Evolutionary conservation across 352 stramenopile genomes (phyloP).

Genomic region (Aphanomyces euteiches): DNA sequence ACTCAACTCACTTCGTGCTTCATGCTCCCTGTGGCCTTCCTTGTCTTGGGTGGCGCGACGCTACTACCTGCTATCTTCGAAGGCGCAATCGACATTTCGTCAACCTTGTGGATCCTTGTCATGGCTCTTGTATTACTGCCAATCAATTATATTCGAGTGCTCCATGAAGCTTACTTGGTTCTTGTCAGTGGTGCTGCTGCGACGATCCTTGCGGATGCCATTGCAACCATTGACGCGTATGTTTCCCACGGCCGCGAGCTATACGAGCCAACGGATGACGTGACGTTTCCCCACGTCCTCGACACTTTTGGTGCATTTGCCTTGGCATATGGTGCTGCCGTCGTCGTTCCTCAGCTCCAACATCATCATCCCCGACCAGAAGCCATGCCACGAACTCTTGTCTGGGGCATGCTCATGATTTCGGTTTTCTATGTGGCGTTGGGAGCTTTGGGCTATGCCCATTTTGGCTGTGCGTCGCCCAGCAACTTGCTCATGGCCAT

Average conservation of each 20-base stretch:
- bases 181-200: conserved; percentile 46
- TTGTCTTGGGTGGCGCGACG: conserved; percentile 59
- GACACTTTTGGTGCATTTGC: conserved; percentile 68
- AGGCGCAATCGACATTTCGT: conserved; percentile 34
- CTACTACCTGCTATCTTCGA: conserved; percentile 56
- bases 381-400: conserved; percentile 23
- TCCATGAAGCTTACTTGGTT: conserved; percentile 47
- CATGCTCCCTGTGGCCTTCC: conserved; percentile 64
- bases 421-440: conserved; percentile 67
- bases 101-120: conserved; percentile 60
- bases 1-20: conserved; percentile 40
- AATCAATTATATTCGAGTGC: conserved; percentile 58
- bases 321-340: conserved; percentile 58
- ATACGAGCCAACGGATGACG: conserved; percentile 49
- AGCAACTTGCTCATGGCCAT: conserved; percentile 43
- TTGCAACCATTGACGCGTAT: conserved; percentile 42
- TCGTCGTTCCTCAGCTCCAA: conserved; percentile 67
- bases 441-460: conserved; percentile 60
- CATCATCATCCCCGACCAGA: conserved; percentile 49
- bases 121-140: conserved; percentile 57
- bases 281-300: conserved; percentile 42
- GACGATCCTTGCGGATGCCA: conserved; percentile 48
- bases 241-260: conserved; percentile 39
- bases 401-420: conserved; percentile 50
- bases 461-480: conserved; percentile 61